Base-by-base conservation (phyloP, 495 filamentous ascomycete species). In the Amniculicola lignicola region DNA sequence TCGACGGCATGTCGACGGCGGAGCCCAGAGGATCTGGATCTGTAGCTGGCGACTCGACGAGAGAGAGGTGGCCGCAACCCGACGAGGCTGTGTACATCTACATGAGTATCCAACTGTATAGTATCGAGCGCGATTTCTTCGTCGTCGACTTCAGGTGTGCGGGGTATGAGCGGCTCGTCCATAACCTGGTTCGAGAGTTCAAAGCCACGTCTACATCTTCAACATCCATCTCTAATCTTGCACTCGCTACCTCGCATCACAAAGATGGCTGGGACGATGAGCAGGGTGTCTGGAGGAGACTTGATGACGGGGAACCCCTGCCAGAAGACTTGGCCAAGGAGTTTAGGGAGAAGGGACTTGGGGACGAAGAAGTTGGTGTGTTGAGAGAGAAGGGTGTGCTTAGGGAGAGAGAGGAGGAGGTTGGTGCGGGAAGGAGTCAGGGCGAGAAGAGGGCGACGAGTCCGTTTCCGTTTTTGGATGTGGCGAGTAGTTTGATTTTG, bases 111-210 rank as follows among this genome's bases (percentile, higher is more conserved):
- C 93, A 98, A 69, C 83, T 98, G 24, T 98, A 98, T 69, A 87
- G 92, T 64, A 86, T 98, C 71, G 93, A 98, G 70, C 82, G 83
- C 33, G 87, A 88, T 51, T 91, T 90, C 61, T 98, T 91, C 70
- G 85, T 97, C 59, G 93, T 98, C 22, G 93, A 98, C 69, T 97
- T 98, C 79, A 97, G 95, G 67, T 96, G 93, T 66, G 90, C 91
- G n/a, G 93, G 93, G 5, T 98, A 98, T 70, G 93, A 98, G 70
- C 86, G 88, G 31, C 74, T 88, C 44, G 74, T 83, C 6, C n/a
- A 37, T 24, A 52, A 63, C 19, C 58, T 71, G 22, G 64, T 68
- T 3, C 48, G 55, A 27, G 67, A 70, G 49, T 57, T 72, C 15
- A 57, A 46, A 36, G 59, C 51, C 23, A 52, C 40, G 23, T 55